Base-by-base conservation (phyloP, 2,329 filamentous ascomycete genomes). In the Meredithiella fracta region DNA sequence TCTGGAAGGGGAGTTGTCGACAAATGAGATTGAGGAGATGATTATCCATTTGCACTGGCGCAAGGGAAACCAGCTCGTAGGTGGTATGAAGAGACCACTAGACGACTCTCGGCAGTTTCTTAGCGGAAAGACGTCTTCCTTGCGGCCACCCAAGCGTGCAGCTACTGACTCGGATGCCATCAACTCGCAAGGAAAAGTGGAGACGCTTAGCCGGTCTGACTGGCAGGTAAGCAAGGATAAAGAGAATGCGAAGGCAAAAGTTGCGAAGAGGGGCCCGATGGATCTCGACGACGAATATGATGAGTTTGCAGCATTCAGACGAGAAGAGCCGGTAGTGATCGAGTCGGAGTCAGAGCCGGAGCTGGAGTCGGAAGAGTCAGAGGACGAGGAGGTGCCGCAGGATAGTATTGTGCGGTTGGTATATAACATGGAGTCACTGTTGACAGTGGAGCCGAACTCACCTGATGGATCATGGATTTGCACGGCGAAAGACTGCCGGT, bases 391-490 rank as follows among this genome's bases (percentile, higher is more conserved):
- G 3, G 23, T n/a, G 5, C 54, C 34, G 25, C 38, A 49, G 26
- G 44, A 20, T 40, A 44, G 54, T 8, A 44, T 38, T n/a, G 25
- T 56, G 17, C 29, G 40, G 14, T 23, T 79, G 15, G 69, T 75
- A 11, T 67, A 78, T 8, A 70, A 70, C 25, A 69, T 74, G 3
- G 74, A 79, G 55, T 71, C 67, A 51, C 62, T 78, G 9, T 76
- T 75, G 0, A 72, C 73, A 3, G 67, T 69, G 6, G 67, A 65
- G 2, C 72, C 78, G 0, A 70, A 72, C 34, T 80, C 78, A 0
- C 76, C 79, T 0, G 73, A 79, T 58, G 76, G 82, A 54, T 79
- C 79, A 0, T 88, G 83, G 83, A 70, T 69, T 1, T 88, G 84
- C 62, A 74, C 75, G 3, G 73, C 83, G 59, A 76, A 79, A 71